Evolutionary conservation across 805 yeast species (phyloP).

Genomic region (Zygosaccharomyces pseudorouxii): DNA sequence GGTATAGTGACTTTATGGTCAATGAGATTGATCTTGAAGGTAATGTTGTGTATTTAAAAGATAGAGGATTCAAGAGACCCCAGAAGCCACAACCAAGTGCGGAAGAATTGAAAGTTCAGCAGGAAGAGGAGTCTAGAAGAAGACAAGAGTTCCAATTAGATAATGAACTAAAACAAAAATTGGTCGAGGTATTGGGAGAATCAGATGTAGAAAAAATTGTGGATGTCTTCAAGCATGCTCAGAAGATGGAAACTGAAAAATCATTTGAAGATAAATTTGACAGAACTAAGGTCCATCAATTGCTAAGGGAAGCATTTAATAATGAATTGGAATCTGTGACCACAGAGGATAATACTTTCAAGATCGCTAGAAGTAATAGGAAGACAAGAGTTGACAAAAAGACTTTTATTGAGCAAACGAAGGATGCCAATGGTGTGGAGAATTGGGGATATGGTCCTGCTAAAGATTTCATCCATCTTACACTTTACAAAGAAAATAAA

Average conservation of each 20-base stretch:
- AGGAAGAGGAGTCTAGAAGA: slow-evolving; percentile 29
- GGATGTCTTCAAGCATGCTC: slow-evolving; percentile 50
- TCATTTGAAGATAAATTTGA: slow-evolving; percentile 59
- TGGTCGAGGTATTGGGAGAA: slow-evolving; percentile 54
- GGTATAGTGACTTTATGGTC: slow-evolving; percentile 91
- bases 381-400: slow-evolving; percentile 38
- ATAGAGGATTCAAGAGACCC: slow-evolving; percentile 64
- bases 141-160: slow-evolving; percentile 40
- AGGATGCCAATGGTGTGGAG: slow-evolving; percentile 47
- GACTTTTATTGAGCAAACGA: slow-evolving; percentile 35
- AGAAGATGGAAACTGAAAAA: slow-evolving; percentile 52
- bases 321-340: slow-evolving; percentile 78
- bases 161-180: slow-evolving; percentile 43
- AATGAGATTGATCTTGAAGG: slow-evolving; percentile 75
- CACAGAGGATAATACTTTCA: slow-evolving; percentile 59
- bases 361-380: slow-evolving; percentile 51
- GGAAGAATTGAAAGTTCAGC: slow-evolving; percentile 37
- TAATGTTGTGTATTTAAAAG: slow-evolving; percentile 66
- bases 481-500: slow-evolving; percentile 87
- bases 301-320: slow-evolving; percentile 67
- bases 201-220: slow-evolving; percentile 55
- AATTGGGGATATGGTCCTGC: slow-evolving; percentile 72
- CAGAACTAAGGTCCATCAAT: slow-evolving; percentile 77
- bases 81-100: slow-evolving; percentile 42
- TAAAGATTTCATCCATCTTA: slow-evolving; percentile 66